A percentile compares a stretch with the other conserved stretches of the same genome.
These are phyloP conservation scores for Trypanosomatidae sp. DNA, from an alignment of 208 protist species.

Conservation along the genomic window DNA sequence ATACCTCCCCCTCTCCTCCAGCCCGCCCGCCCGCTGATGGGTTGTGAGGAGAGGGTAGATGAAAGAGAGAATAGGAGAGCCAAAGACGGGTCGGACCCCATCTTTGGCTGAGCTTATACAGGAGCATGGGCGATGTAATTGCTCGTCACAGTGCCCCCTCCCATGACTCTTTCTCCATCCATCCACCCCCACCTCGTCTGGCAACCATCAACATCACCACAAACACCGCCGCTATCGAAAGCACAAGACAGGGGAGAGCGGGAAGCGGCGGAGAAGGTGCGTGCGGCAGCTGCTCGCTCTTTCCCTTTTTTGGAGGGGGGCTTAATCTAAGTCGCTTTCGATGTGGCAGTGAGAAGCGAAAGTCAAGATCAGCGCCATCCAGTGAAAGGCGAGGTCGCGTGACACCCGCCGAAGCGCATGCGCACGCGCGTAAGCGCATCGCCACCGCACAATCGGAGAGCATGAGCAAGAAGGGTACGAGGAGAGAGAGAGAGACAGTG, in stretches of 20 bases:
- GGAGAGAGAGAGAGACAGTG: background rate
- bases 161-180: background rate
- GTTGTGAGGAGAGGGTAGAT: background rate
- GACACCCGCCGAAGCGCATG: background rate
- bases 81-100: background rate
- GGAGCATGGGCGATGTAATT: background rate
- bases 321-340: background rate
- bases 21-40: background rate
- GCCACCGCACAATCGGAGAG: background rate
- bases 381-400: background rate
- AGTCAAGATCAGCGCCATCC: background rate
- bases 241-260: background rate
- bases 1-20: background rate
- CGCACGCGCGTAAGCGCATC: background rate
- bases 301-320: background rate
- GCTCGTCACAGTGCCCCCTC: background rate
- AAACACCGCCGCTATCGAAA: background rate
- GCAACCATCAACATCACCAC: background rate
- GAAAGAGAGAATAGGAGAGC: background rate
- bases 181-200: background rate
- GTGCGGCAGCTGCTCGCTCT: background rate
- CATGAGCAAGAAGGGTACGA: background rate
- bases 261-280: background rate
- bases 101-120: background rate
- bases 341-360: background rate